A percentile compares a stretch with the other conserved stretches of the same genome.
phyloP scores from a whole-genome alignment of 2,329 filamentous ascomycete species.

The Fusarium coffeatum region DNA sequence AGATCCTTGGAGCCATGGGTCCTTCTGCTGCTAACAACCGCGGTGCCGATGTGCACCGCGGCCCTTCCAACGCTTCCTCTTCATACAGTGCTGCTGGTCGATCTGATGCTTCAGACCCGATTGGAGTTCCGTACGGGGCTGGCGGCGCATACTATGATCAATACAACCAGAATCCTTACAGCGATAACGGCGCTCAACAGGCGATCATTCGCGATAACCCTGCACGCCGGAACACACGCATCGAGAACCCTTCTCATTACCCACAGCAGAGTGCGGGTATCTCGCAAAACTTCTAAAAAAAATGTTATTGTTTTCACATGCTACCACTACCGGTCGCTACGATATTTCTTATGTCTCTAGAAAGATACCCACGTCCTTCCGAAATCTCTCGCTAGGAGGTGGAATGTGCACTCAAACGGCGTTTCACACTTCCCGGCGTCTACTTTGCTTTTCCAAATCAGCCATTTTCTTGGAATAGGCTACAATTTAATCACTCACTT shows the following conservation, averaged over 20 bases:
- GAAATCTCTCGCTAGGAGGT: slow-evolving; percentile 46
- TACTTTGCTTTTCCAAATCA: slow-evolving; percentile 11
- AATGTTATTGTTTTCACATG: neutral
- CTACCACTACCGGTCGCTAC: slow-evolving; percentile 16
- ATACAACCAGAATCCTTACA: slow-evolving; percentile 68
- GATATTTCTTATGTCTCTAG: slow-evolving; percentile 38
- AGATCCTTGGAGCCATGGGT: slow-evolving; percentile 85
- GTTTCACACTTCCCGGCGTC: slow-evolving; percentile 35
- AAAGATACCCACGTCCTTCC: slow-evolving; percentile 48
- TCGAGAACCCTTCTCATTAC: slow-evolving; percentile 89
- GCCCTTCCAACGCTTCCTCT: slow-evolving; percentile 94
- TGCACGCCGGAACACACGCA: slow-evolving; percentile 91
- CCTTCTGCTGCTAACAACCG: slow-evolving; percentile 75
- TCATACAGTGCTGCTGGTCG: slow-evolving; percentile 86
- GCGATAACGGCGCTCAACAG: slow-evolving; percentile 56
- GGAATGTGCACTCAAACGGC: slow-evolving; percentile 40
- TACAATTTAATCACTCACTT: slow-evolving; percentile 37
- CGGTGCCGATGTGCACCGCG: slow-evolving; percentile 80
- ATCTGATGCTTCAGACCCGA: slow-evolving; percentile 74
- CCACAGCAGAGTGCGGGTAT: slow-evolving; percentile 95
- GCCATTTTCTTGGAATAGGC: slow-evolving; percentile 1
- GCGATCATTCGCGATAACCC: slow-evolving; percentile 93
- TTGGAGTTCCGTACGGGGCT: slow-evolving; percentile 60
- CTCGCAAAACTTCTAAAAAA: slow-evolving; percentile 88
- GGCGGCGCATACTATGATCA: slow-evolving; percentile 68